These are phyloP conservation scores for Allium sativum DNA, from an alignment of 106 monocot genomes.

Conservation along the genomic window DNA sequence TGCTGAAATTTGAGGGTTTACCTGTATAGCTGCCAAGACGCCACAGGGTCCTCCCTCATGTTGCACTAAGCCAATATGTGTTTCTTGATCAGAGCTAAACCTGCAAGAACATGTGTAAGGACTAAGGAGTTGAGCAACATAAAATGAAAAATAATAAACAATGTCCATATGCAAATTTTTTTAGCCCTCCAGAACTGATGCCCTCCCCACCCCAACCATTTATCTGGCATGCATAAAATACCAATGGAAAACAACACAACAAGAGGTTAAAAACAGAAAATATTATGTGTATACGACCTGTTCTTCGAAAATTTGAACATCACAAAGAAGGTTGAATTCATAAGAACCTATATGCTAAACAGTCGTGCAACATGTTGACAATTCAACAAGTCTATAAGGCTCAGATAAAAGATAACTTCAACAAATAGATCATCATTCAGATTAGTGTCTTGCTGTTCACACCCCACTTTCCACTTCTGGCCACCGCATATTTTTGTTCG, in stretches of 20 bases:
- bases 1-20: conserved; percentile 5
- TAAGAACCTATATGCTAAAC: too few species aligned
- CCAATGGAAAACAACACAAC: not conserved
- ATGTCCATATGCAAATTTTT: not conserved
- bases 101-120: conserved; percentile 28
- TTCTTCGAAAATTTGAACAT: too few species aligned
- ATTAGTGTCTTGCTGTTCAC: too few species aligned
- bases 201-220: not conserved
- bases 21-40: conserved; percentile 92
- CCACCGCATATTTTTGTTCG: too few species aligned
- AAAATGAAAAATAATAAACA: too few species aligned
- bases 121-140: not conserved
- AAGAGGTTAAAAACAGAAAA: not conserved
- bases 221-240: not conserved
- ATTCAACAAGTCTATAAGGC: too few species aligned
- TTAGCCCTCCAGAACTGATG: not conserved
- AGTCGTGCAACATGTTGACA: too few species aligned
- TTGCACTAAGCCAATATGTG: conserved; percentile 85
- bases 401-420: too few species aligned
- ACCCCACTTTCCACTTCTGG: too few species aligned
- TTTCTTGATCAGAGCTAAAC: conserved; percentile 96
- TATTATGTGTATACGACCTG: too few species aligned
- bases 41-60: conserved; percentile 99
- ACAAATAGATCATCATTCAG: too few species aligned
- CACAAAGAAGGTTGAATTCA: too few species aligned